Evolutionary conservation across 1,284 basidiomycete species (phyloP).

Genomic region (Microbotryum violaceum): DNA sequence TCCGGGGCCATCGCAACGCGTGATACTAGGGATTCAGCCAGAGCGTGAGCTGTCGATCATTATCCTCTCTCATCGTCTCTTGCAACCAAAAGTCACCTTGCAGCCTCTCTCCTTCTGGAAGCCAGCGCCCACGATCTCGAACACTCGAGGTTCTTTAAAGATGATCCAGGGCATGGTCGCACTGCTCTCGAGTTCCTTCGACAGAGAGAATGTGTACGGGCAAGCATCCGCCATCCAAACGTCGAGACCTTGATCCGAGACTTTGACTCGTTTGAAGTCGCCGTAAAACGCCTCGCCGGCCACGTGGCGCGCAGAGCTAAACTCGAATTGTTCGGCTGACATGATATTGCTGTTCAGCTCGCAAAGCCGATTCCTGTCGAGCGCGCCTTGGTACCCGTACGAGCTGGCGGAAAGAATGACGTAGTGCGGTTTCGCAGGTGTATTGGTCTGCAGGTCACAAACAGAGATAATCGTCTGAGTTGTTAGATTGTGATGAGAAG

Average conservation of each 20-base stretch:
- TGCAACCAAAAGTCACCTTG: conserved; percentile 32
- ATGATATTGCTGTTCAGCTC: conserved; percentile 59
- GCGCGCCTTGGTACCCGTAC: conserved; percentile 49
- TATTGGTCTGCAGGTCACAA: not conserved
- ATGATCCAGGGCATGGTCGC: conserved; percentile 54
- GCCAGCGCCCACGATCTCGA: conserved; percentile 68
- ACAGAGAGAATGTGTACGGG: conserved; percentile 20
- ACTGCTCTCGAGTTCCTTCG: not conserved
- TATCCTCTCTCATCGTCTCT: not conserved
- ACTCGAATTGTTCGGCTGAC: conserved; percentile 39
- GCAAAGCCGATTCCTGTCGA: conserved; percentile 58
- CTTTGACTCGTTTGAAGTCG: conserved; percentile 36
- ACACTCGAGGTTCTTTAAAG: conserved; percentile 57
- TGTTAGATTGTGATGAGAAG: not conserved
- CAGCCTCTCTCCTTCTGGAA: conserved; percentile 48
- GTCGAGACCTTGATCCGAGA: conserved; percentile 35
- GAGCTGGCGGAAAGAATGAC: conserved; percentile 63
- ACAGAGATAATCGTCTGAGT: not conserved
- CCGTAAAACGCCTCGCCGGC: conserved; percentile 14
- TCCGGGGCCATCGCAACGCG: conserved; percentile 69
- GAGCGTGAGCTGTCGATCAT: not conserved
- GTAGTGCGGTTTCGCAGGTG: conserved; percentile 50
- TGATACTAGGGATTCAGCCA: conserved; percentile 51
- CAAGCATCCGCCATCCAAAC: conserved; percentile 15
- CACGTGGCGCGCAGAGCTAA: conserved; percentile 15